Evolutionary conservation across 2,329 filamentous ascomycete genomes (phyloP).

Genomic region (Cercospora nicotianae): DNA sequence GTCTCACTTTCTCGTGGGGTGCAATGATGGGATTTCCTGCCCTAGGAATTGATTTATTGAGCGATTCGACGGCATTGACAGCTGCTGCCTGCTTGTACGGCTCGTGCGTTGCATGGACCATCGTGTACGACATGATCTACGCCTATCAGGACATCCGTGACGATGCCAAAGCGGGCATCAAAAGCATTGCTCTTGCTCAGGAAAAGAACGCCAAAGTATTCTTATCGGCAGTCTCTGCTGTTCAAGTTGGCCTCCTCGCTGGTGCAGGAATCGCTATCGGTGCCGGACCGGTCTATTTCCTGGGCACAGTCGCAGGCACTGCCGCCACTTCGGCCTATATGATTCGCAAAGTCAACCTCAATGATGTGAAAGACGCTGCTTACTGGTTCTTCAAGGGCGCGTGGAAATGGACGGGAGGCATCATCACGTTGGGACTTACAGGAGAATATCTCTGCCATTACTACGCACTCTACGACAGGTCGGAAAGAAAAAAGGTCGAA

Average conservation of each 20-base stretch:
- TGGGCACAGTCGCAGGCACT: conserved; percentile 59
- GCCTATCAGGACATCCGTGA: conserved; percentile 90
- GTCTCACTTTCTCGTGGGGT: conserved; percentile 85
- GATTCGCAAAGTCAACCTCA: conserved; percentile 60
- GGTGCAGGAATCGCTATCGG: conserved; percentile 66
- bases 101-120: conserved; percentile 81
- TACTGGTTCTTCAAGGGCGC: conserved; percentile 66
- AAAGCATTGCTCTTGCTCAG: conserved; percentile 80
- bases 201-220: conserved; percentile 75
- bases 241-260: conserved; percentile 68
- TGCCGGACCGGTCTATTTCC: conserved; percentile 59
- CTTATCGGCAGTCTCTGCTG: conserved; percentile 66
- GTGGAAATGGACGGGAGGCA: conserved; percentile 59
- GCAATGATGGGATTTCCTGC: conserved; percentile 86
- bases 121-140: conserved; percentile 91
- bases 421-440: conserved; percentile 56
- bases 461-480: conserved; percentile 16
- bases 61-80: conserved; percentile 60
- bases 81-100: conserved; percentile 70
- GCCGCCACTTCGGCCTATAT: conserved; percentile 56
- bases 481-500: neutral
- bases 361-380: conserved; percentile 60
- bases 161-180: conserved; percentile 82
- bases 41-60: conserved; percentile 72
- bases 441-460: conserved; percentile 51